Evolutionary conservation across 129 eudicot genomes (phyloP).

Genomic region (Smallanthus sonchifolius): DNA sequence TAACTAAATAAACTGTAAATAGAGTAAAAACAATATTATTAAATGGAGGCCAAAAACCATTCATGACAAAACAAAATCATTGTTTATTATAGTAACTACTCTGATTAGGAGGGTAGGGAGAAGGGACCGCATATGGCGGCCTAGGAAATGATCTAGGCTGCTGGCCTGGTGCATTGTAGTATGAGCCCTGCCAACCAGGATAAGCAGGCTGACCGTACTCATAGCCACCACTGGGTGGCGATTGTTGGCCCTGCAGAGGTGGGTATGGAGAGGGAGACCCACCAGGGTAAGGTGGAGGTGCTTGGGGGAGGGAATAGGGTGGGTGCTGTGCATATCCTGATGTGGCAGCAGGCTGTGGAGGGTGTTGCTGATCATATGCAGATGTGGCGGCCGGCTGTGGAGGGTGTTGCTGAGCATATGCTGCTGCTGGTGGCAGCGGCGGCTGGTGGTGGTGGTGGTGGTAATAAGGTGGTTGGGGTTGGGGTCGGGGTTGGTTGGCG

Average conservation of each 20-base stretch:
- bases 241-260: conserved; percentile 62
- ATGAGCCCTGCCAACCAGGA: conserved; percentile 91
- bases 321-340: conserved; percentile 28
- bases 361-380: conserved; percentile 39
- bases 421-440: conserved; percentile 26
- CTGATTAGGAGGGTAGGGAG: conserved; percentile 79
- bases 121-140: conserved; percentile 73
- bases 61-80: conserved; percentile 23
- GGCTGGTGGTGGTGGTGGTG: conserved; percentile 41
- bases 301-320: conserved; percentile 45
- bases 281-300: conserved; percentile 62
- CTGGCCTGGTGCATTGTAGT: conserved; percentile 60
- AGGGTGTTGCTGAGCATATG: conserved; percentile 40
- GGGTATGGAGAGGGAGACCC: conserved; percentile 44
- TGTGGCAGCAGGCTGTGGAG: conserved; percentile 36
- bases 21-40: conserved; percentile 9
- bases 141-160: conserved; percentile 75
- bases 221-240: conserved; percentile 45
- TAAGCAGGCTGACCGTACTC: conserved; percentile 96
- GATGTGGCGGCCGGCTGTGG: conserved; percentile 37
- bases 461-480: conserved; percentile 47
- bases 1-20: neutral
- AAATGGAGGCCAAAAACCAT: conserved; percentile 16
- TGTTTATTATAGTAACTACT: conserved; percentile 76
- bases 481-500: conserved; percentile 45